Evolutionary conservation across 768 basidiomycete species (phyloP).

Genomic region (Kockovaella imperatae): DNA sequence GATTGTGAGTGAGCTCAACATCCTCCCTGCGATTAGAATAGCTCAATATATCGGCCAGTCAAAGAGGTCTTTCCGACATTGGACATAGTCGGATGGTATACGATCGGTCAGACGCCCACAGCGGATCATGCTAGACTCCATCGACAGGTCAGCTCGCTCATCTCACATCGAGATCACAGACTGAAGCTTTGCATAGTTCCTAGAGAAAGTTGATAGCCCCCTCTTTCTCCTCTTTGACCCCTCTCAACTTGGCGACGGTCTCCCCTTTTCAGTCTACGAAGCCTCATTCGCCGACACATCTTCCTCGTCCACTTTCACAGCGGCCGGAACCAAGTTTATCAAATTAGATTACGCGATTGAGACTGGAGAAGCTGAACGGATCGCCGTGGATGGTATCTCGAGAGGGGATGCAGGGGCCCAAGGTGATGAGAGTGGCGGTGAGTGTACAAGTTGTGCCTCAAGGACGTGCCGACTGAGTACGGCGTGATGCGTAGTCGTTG

Average conservation of each 20-base stretch:
- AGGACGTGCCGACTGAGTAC: not conserved
- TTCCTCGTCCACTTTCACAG: too few relatives aligned
- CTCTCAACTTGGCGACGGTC: constrained; percentile 54
- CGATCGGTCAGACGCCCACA: constrained; percentile 67
- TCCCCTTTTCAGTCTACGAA: constrained; percentile 91
- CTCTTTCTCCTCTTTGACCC: constrained; percentile 62
- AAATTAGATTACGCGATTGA: constrained; percentile 82
- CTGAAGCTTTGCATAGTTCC: constrained; percentile 54
- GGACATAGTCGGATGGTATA: constrained; percentile 98
- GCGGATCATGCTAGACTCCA: constrained; percentile 72
- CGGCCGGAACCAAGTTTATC: too few relatives aligned
- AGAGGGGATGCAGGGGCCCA: constrained; percentile 50
- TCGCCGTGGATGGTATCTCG: constrained; percentile 93
- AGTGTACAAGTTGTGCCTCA: constrained; percentile 42
- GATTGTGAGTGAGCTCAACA: constrained; percentile 57
- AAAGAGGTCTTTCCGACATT: constrained; percentile 97
- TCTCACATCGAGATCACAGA: not conserved
- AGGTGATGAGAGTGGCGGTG: constrained; percentile 70
- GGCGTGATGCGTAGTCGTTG: constrained; percentile 62
- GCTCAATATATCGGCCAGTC: constrained; percentile 51
- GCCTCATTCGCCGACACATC: constrained; percentile 66
- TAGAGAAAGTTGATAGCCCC: constrained; percentile 75
- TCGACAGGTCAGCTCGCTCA: constrained; percentile 57
- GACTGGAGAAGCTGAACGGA: constrained; percentile 96
- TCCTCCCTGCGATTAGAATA: not conserved